Percentiles rank a stretch among this genome's conserved stretches.
Evolutionary conservation across 202 grass and related monocot genomes (phyloP).

Genomic region (Hordeum pubiflorum): DNA sequence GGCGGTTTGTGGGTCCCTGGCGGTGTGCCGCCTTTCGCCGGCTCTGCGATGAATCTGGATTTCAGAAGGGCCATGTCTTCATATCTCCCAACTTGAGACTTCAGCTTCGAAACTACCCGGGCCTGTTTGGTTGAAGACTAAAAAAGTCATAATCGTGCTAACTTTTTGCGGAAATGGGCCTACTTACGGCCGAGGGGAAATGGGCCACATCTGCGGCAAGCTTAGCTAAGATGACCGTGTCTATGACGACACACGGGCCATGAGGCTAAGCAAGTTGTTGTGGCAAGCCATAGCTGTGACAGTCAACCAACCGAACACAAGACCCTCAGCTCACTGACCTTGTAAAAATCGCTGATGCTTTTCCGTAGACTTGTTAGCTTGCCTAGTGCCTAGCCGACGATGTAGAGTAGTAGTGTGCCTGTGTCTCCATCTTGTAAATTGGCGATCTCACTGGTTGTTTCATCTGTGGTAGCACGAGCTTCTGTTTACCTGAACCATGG

Average conservation of each 20-base stretch:
- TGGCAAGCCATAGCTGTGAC: not conserved
- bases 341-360: slow-evolving; percentile 24
- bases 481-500: not conserved
- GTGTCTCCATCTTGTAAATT: slow-evolving; percentile 35
- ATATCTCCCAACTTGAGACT: slow-evolving; percentile 39
- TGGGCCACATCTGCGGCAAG: not conserved
- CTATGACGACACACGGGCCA: not conserved
- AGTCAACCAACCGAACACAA: not conserved
- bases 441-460: slow-evolving; percentile 2
- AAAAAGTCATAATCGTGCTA: not conserved
- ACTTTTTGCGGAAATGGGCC: not conserved
- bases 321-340: slow-evolving; percentile 23
- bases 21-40: slow-evolving; percentile 21
- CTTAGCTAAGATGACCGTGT: not conserved
- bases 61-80: slow-evolving; percentile 78
- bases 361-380: slow-evolving; percentile 5
- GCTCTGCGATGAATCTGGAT: slow-evolving; percentile 42
- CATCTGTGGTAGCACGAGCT: not conserved
- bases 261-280: not conserved
- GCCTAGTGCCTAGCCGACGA: slow-evolving; percentile 16
- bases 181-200: not conserved
- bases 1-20: slow-evolving; percentile 54
- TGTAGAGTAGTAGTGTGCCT: slow-evolving; percentile 27
- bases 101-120: not conserved
- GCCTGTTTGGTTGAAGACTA: slow-evolving; percentile 1